phyloP scores from a whole-genome alignment of 495 filamentous ascomycete species.

The Pseudotulostoma volvatum region DNA sequence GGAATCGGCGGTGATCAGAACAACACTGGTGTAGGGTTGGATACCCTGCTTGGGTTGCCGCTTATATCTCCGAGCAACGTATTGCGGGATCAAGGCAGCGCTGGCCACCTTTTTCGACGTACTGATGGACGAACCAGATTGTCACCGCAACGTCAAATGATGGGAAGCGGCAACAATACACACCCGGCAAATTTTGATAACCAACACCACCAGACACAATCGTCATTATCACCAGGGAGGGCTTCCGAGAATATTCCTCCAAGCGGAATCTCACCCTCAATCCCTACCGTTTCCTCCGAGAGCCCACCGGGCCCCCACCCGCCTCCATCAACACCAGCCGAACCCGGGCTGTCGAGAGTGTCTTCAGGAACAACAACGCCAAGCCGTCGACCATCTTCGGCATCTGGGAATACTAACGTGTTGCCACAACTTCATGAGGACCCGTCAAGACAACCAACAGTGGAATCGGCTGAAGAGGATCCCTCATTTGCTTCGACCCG shows the following conservation, averaged over 20 bases:
- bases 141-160: conserved; percentile 32
- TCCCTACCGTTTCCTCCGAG: conserved; percentile 32
- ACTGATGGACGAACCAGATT: conserved; percentile 34
- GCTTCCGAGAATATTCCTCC: conserved; percentile 23
- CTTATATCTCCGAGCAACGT: conserved; percentile 42
- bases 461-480: conserved; percentile 14
- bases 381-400: conserved; percentile 35
- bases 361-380: conserved; percentile 42
- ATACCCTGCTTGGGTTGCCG: conserved; percentile 35
- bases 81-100: conserved; percentile 21
- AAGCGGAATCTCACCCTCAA: conserved; percentile 12
- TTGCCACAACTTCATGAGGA: conserved; percentile 22
- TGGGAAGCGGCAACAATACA: conserved; percentile 26
- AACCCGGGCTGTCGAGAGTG: conserved; percentile 39
- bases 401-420: conserved; percentile 26
- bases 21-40: conserved; percentile 24
- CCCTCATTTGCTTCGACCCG: conserved; percentile 14
- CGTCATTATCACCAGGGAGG: conserved; percentile 16
- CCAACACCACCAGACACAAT: conserved; percentile 23
- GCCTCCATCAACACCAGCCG: conserved; percentile 54
- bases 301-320: conserved; percentile 46
- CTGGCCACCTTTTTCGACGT: conserved; percentile 18
- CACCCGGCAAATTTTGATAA: conserved; percentile 29
- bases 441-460: conserved; percentile 17
- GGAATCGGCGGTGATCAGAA: conserved; percentile 28